Evolutionary conservation across 805 yeast species (phyloP).

Genomic region (Sugiyamaella mastotermitis): DNA sequence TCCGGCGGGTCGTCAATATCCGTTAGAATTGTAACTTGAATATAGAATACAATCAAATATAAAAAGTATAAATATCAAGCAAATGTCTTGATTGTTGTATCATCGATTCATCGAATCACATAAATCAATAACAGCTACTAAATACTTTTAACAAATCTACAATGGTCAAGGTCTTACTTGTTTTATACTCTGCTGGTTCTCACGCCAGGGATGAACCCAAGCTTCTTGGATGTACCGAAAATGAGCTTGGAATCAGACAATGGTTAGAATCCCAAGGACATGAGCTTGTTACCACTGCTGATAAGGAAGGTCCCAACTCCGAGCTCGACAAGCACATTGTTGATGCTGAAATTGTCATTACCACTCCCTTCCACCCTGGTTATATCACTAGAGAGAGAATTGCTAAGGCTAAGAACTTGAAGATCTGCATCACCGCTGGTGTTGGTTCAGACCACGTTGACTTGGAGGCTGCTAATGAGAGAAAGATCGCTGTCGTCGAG

Average conservation of each 20-base stretch:
- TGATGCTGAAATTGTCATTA: conserved; percentile 71
- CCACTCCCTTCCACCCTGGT: conserved; percentile 82
- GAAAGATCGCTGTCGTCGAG: conserved; percentile 65
- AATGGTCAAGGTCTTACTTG: conserved; percentile 52
- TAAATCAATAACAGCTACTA: conserved; percentile 5
- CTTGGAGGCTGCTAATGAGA: conserved; percentile 58
- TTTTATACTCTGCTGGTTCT: conserved; percentile 51
- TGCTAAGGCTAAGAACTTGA: conserved; percentile 60
- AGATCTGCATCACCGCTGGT: conserved; percentile 71
- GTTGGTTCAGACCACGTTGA: conserved; percentile 82
- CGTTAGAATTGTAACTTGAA: too few relatives aligned
- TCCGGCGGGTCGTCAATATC: too few relatives aligned
- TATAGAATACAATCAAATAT: too few relatives aligned
- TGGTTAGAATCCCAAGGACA: conserved; percentile 66
- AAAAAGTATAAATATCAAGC: not conserved
- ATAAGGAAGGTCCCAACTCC: conserved; percentile 59
- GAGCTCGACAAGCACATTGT: conserved; percentile 58
- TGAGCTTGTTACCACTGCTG: conserved; percentile 55
- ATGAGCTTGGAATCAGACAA: conserved; percentile 63
- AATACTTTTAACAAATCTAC: too few relatives aligned
- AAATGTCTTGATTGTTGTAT: not conserved
- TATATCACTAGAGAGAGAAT: conserved; percentile 64
- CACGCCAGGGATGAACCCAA: conserved; percentile 57
- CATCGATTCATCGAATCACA: not conserved
- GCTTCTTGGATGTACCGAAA: conserved; percentile 66